Percentiles rank a stretch among this genome's conserved stretches.
These are phyloP conservation scores for Vickermania spadyakhi DNA, from an alignment of 208 protist genomes.

Conservation along the genomic window DNA sequence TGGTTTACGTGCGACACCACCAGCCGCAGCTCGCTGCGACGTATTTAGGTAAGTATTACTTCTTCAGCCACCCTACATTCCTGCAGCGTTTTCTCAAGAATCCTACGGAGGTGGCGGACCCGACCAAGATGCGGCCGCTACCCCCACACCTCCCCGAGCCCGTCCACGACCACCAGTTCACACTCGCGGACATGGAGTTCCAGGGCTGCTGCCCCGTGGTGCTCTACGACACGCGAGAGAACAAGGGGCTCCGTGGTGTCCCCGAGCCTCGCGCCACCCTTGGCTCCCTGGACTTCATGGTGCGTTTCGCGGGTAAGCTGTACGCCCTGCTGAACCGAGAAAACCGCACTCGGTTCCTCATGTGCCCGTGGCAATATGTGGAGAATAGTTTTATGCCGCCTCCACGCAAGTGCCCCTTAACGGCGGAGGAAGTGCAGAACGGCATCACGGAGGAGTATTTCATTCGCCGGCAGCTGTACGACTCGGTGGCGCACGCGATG, in stretches of 20 bases:
- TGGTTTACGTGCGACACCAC: conserved; percentile 18
- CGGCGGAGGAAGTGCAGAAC: conserved; percentile 10
- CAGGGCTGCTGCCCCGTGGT: conserved; percentile 85
- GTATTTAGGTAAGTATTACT: conserved; percentile 68
- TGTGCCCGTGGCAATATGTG: conserved; percentile 78
- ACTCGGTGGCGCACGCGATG: conserved; percentile 70
- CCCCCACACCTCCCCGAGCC: conserved; percentile 31
- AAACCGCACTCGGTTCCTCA: conserved; percentile 54
- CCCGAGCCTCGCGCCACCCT: conserved; percentile 59
- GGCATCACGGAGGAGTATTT: conserved; percentile 61
- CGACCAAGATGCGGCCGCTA: conserved; percentile 30
- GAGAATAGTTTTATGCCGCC: conserved; percentile 47
- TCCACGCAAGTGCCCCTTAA: conserved; percentile 58
- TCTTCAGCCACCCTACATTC: conserved; percentile 52
- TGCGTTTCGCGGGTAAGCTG: conserved; percentile 61
- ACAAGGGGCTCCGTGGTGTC: conserved; percentile 58
- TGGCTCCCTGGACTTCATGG: conserved; percentile 48
- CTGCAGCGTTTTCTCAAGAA: conserved; percentile 50
- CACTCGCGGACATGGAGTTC: conserved; percentile 25
- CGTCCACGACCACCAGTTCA: conserved; percentile 1
- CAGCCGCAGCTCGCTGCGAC: conserved; percentile 23
- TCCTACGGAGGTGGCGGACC: conserved; percentile 42
- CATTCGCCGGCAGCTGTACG: conserved; percentile 78
- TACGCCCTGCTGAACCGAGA: conserved; percentile 63
- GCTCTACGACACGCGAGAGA: conserved; percentile 83